Evolutionary conservation across 1,284 basidiomycete species (phyloP), one percentile per base, ranked within the genome.

Genomic region (Apiotrichum akiyoshidainum): DNA sequence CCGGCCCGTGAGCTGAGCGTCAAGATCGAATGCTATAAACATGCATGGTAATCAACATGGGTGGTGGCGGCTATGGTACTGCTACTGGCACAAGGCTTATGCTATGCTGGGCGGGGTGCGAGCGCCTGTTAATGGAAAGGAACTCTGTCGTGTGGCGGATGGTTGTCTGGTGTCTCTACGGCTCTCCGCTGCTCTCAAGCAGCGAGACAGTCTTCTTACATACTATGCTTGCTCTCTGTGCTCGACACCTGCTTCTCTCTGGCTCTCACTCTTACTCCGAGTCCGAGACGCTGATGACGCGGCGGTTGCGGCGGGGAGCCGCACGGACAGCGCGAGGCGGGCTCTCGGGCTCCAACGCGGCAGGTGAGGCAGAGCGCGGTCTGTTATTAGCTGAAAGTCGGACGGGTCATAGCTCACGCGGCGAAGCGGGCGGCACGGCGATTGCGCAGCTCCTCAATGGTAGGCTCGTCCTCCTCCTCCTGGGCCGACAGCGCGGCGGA

Each of bases 401-500:
- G 8, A 22, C n/a, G n/a, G 11, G 21, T 17, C 21, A 31, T 14
- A n/a, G 42, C 54, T 44, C 39, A 45, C 39, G 1, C 17, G 19
- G 22, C 37, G 13, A 51, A 63, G 16, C 58, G 58, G 7, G 58
- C 57, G 13, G 55, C 61, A 14, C 61, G 61, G 39, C 53, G 55
- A 4, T 26, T 44, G 13, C 60, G 55, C 16, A 63, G 53, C 37
- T 67, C 65, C 31, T 57, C 55, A 11, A 63, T 61, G 17, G 54
- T 45, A 5, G 66, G 62, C 56, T 65, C 61, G 19, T 63, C 62
- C 49, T 63, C 57, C 22, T 57, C 68, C 46, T 64, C 60, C 17
- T 48, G 50, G 46, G 48, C 62, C 37, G 57, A 57, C 5, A 5
- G 31, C 16, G 49, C 49, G 21, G n/a, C 9, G n/a, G 4, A 34